Percentiles rank a stretch among this genome's conserved stretches.
Evolutionary conservation across 306 rosid genomes (phyloP).

Genomic region (Glycine latifolia): DNA sequence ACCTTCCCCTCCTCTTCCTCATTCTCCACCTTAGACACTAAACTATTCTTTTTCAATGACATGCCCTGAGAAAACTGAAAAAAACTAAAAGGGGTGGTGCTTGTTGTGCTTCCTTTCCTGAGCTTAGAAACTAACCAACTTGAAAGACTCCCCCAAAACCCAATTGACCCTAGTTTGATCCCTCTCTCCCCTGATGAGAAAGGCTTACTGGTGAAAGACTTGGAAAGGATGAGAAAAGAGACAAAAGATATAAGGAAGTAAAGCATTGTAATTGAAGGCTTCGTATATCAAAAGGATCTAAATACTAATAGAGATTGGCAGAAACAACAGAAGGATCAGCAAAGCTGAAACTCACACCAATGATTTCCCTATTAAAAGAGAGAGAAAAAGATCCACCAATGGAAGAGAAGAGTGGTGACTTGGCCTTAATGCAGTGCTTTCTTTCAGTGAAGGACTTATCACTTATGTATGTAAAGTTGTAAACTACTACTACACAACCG

Average conservation of each 20-base stretch:
- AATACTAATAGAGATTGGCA: conserved; percentile 31
- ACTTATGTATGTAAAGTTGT: background rate
- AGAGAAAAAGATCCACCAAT: conserved; percentile 48
- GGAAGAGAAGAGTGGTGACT: conserved; percentile 43
- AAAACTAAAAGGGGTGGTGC: conserved; percentile 42
- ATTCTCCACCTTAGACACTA: conserved; percentile 52
- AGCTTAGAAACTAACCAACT: conserved; percentile 56
- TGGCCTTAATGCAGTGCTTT: conserved; percentile 35
- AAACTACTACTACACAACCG: conserved; percentile 50
- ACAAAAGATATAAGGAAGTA: conserved; percentile 76
- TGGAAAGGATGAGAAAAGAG: conserved; percentile 76
- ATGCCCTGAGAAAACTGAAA: conserved; percentile 47
- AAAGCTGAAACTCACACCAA: conserved; percentile 37
- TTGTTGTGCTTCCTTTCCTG: conserved; percentile 48
- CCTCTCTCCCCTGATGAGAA: conserved; percentile 47
- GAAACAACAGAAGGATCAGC: background rate
- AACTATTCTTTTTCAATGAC: conserved; percentile 50
- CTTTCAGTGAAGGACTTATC: conserved; percentile 43
- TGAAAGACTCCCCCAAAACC: conserved; percentile 52
- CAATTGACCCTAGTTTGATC: conserved; percentile 50
- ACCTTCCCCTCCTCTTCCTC: conserved; percentile 52
- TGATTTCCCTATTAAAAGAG: background rate
- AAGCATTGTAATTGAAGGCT: conserved; percentile 63
- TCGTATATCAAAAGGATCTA: conserved; percentile 36
- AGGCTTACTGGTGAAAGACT: conserved; percentile 64